Conservation (phyloP, 768 basidiomycete genomes). For the Cystofilobasidium capitatum region DNA sequence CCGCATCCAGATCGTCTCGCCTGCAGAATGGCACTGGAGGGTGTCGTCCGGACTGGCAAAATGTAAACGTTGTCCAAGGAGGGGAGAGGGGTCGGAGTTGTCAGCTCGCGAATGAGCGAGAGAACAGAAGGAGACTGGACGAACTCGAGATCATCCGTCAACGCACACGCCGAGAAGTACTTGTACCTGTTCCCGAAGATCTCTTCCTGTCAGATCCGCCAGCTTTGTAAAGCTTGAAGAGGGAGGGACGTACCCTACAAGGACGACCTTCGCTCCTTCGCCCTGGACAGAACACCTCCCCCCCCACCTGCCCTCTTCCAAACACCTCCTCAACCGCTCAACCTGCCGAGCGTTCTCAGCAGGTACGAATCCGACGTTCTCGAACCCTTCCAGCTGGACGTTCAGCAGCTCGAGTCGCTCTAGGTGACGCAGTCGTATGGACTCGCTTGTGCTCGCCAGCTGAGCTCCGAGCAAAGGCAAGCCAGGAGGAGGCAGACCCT, state of each 20-base stretch:
- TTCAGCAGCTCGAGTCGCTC: constrained; percentile 1
- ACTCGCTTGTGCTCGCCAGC: background rate
- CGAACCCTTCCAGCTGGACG: background rate
- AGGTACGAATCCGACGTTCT: background rate
- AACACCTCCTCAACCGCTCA: background rate
- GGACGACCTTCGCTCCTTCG: background rate
- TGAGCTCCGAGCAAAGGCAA: background rate
- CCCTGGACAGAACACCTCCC: background rate
- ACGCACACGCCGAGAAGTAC: constrained; percentile 7
- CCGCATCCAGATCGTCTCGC: constrained; percentile 14
- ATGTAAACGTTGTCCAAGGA: too few species aligned
- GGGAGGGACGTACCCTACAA: constrained; percentile 3
- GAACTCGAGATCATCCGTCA: background rate
- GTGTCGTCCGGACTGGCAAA: background rate
- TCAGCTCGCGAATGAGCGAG: background rate
- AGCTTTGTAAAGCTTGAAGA: background rate
- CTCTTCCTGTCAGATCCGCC: background rate
- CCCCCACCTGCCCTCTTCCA: background rate
- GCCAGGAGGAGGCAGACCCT: background rate
- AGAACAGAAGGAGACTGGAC: background rate
- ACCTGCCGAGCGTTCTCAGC: background rate
- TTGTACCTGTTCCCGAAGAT: background rate
- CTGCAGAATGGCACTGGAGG: constrained; percentile 3
- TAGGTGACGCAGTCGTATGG: background rate
- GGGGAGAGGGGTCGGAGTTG: background rate